Conservation (phyloP, 192 early-diverging fungal genomes). For the Coemansia javaensis region DNA sequence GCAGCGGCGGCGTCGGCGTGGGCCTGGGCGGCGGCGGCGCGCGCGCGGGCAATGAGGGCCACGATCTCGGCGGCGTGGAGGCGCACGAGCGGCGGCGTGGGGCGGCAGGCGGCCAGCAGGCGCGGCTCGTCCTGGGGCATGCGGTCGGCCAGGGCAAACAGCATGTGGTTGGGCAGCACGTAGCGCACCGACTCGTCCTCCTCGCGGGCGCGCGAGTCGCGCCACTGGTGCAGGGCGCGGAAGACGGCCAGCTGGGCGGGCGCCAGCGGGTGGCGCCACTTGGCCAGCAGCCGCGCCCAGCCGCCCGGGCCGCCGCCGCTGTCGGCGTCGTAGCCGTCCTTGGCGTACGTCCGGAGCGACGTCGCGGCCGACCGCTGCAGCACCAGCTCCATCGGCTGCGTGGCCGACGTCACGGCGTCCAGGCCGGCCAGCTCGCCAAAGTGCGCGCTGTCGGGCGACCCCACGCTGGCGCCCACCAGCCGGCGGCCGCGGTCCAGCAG, state of each 20-base stretch:
- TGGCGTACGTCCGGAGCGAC: constrained; percentile 64
- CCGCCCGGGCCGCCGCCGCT: constrained; percentile 72
- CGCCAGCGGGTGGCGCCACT: constrained; percentile 55
- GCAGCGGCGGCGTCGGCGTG: constrained; percentile 1
- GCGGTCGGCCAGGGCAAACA: constrained; percentile 64
- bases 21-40: constrained; percentile 1
- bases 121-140: constrained; percentile 67
- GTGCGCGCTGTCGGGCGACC: constrained; percentile 3
- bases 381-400: constrained; percentile 24
- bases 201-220: constrained; percentile 81
- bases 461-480: constrained; percentile 49
- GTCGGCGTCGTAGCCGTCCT: constrained; percentile 80
- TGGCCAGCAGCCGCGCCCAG: constrained; percentile 66
- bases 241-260: constrained; percentile 73
- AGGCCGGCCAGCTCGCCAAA: constrained; percentile 48
- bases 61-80: constrained; percentile 76
- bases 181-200: constrained; percentile 90
- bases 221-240: constrained; percentile 87
- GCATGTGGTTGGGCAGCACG: constrained; percentile 88
- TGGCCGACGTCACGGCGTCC: constrained; percentile 16
- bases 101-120: constrained; percentile 71
- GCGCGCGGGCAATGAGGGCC: constrained; percentile 37
- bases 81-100: constrained; percentile 79
- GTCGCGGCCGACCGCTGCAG: constrained; percentile 68
- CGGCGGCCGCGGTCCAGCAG: constrained; percentile 51